phyloP scores from a whole-genome alignment of 495 filamentous ascomycete species.

The Aspergillus funiculosus region DNA sequence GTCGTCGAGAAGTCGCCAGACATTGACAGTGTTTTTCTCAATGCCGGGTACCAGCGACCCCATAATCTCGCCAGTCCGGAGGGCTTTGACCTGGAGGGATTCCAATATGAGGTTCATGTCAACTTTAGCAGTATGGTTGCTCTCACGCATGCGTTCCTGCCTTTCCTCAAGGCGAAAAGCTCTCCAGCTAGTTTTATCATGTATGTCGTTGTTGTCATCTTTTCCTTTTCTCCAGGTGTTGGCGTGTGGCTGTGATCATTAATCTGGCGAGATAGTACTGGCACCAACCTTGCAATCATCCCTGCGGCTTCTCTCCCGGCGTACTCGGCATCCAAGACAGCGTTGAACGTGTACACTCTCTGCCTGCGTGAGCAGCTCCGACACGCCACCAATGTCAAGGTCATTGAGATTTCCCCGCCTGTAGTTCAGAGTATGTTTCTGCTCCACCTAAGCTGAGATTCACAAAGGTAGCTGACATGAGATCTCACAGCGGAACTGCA shows the following conservation, averaged over 20 bases:
- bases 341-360: slow-evolving; percentile 43
- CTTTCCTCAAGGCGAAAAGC: slow-evolving; percentile 47
- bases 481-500: slow-evolving; percentile 35
- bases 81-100: slow-evolving; percentile 44
- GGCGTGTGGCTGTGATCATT: not conserved
- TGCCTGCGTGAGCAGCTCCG: slow-evolving; percentile 55
- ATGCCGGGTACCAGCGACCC: slow-evolving; percentile 36
- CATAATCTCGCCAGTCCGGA: slow-evolving; percentile 54
- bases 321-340: slow-evolving; percentile 43
- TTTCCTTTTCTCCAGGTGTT: not conserved
- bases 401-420: slow-evolving; percentile 63
- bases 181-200: slow-evolving; percentile 30
- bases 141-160: slow-evolving; percentile 55
- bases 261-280: slow-evolving; percentile 31
- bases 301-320: slow-evolving; percentile 34
- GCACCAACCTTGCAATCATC: slow-evolving; percentile 38
- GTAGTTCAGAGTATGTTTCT: slow-evolving; percentile 53
- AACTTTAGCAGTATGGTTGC: slow-evolving; percentile 61
- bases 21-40: slow-evolving; percentile 36
- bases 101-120: slow-evolving; percentile 50
- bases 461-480: not conserved
- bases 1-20: slow-evolving; percentile 50
- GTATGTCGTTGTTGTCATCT: slow-evolving; percentile 8
- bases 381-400: slow-evolving; percentile 42
- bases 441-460: not conserved